Percentiles rank a stretch among this genome's conserved stretches.
Conservation (phyloP, 2,329 filamentous ascomycete genomes). For the Aspergillaceae sp. region DNA sequence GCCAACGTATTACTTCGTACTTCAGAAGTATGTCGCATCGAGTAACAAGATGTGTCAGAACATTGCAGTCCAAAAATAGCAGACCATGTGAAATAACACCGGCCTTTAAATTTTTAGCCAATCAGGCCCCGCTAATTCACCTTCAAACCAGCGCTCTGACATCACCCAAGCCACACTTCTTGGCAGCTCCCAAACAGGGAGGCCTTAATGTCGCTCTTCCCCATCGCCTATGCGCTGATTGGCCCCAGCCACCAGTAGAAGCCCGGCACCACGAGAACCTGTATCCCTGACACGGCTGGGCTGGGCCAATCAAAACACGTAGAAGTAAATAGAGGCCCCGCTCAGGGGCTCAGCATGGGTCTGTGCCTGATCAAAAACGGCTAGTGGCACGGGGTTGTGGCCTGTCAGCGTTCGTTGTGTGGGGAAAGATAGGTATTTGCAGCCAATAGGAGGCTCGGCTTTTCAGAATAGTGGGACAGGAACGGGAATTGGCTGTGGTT, state of each 20-base stretch:
- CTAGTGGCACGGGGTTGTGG: background rate
- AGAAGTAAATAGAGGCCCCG: background rate
- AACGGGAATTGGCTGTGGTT: background rate
- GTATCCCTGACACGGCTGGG: background rate
- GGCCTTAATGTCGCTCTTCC: too few species aligned
- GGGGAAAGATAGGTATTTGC: too few species aligned
- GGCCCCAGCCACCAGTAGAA: conserved; percentile 6
- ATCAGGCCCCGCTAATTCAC: too few species aligned
- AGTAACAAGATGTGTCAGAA: background rate
- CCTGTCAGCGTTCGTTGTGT: background rate
- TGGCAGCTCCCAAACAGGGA: too few species aligned
- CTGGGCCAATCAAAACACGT: background rate
- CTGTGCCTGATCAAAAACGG: background rate
- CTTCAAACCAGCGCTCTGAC: too few species aligned
- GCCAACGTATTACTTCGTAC: background rate
- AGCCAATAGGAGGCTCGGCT: background rate
- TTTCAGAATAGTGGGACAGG: too few species aligned
- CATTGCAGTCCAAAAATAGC: background rate
- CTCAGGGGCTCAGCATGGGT: background rate
- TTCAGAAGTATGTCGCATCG: background rate
- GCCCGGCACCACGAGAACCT: conserved; percentile 10
- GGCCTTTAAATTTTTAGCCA: too few species aligned
- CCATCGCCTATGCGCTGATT: too few species aligned
- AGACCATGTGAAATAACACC: too few species aligned
- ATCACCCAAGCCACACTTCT: too few species aligned